These are phyloP conservation scores for Fusarium compactum DNA, from an alignment of 2,329 filamentous ascomycete species.

Conservation along the genomic window DNA sequence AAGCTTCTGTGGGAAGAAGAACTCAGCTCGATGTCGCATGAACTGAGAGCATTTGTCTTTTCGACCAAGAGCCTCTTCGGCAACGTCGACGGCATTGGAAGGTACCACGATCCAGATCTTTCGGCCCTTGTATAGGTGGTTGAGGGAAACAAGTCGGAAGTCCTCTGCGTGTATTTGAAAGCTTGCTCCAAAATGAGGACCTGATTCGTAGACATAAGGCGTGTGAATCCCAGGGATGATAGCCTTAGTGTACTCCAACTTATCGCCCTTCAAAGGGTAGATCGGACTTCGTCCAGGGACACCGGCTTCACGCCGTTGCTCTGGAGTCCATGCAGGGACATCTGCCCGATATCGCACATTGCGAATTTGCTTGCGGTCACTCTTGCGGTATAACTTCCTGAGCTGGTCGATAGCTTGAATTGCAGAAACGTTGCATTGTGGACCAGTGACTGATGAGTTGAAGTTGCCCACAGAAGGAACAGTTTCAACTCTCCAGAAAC, in stretches of 20 bases:
- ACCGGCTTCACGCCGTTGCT: constrained; percentile 52
- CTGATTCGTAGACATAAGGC: constrained; percentile 57
- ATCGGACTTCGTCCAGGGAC: constrained; percentile 55
- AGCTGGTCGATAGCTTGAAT: constrained; percentile 50
- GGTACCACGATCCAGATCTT: constrained; percentile 57
- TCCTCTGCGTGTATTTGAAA: constrained; percentile 58
- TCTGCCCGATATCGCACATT: constrained; percentile 55
- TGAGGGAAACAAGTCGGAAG: constrained; percentile 54
- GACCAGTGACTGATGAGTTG: constrained; percentile 41
- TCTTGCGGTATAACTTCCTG: constrained; percentile 53
- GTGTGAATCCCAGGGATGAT: constrained; percentile 57
- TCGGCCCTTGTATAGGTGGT: constrained; percentile 56
- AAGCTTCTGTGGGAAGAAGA: constrained; percentile 56
- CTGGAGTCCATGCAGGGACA: constrained; percentile 54
- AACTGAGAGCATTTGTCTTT: constrained; percentile 54
- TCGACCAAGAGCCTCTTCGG: constrained; percentile 52
- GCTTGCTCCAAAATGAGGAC: constrained; percentile 54
- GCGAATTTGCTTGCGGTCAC: constrained; percentile 53
- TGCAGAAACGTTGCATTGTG: constrained; percentile 44
- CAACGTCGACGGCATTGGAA: constrained; percentile 52
- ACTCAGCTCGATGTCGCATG: constrained; percentile 57
- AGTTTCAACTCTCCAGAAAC: constrained; percentile 54
- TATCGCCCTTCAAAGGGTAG: constrained; percentile 54
- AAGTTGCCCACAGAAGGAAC: constrained; percentile 52
- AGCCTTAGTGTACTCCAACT: constrained; percentile 53